Evolutionary conservation across 2,329 filamentous ascomycete genomes (phyloP).

Genomic region (Aplosporella prunicola): DNA sequence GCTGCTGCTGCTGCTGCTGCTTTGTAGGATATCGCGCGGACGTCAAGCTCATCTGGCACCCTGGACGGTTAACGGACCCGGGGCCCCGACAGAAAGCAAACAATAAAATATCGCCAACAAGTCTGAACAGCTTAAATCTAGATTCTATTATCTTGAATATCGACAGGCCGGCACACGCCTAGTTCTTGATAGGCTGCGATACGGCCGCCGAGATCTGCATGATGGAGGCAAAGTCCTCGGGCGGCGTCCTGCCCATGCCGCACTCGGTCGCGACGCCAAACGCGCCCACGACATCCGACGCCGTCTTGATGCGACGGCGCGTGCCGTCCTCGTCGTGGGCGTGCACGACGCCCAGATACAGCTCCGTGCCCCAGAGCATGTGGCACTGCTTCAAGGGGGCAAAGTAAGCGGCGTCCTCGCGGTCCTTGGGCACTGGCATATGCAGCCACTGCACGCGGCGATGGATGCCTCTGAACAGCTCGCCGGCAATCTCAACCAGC

Average conservation of each 20-base stretch:
- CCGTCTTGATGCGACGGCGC: conserved; percentile 4
- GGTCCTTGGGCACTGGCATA: conserved; percentile 23
- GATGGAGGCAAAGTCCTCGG: conserved; percentile 20
- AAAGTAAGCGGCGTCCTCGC: conserved; percentile 7
- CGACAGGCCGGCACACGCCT: no score
- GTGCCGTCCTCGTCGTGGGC: conserved; percentile 9
- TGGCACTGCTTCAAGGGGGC: conserved; percentile 8
- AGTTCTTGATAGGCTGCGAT: background rate
- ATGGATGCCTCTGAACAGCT: conserved; percentile 18
- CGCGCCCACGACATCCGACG: conserved; percentile 1
- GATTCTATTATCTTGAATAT: no score
- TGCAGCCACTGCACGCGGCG: conserved; percentile 34
- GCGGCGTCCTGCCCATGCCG: conserved; percentile 29
- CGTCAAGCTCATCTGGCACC: no score
- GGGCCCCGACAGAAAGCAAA: no score
- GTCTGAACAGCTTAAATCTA: no score
- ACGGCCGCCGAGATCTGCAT: conserved; percentile 14
- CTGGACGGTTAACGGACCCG: no score
- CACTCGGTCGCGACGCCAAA: conserved; percentile 11
- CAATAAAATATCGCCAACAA: no score
- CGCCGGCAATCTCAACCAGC: conserved; percentile 31
- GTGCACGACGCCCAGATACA: conserved; percentile 11
- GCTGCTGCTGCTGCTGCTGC: no score
- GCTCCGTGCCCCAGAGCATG: no score
- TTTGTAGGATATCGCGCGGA: no score